phyloP scores from a whole-genome alignment of 2,329 filamentous ascomycete species.

The Chaetothyriales sp. region DNA sequence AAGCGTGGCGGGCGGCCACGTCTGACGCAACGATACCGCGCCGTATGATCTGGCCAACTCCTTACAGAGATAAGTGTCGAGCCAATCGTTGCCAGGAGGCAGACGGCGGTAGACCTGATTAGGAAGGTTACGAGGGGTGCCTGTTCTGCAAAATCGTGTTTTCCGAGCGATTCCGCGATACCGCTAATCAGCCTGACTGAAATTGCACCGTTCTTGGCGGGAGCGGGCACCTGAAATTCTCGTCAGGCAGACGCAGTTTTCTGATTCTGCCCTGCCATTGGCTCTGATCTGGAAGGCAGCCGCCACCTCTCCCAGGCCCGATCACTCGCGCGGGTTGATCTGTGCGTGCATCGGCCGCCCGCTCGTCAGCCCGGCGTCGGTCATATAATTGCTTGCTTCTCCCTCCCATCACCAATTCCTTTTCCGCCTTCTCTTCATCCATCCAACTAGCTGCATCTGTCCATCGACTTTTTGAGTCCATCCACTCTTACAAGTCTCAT shows the following conservation, averaged over 20 bases:
- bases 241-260: neutral
- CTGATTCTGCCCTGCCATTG: slow-evolving; percentile 12
- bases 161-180: neutral
- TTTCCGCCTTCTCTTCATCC: slow-evolving; percentile 22
- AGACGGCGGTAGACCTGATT: neutral
- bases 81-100: neutral
- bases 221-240: neutral
- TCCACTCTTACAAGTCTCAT: slow-evolving; percentile 18
- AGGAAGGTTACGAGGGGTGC: neutral
- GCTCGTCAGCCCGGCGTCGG: slow-evolving; percentile 31
- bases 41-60: neutral
- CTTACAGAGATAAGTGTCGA: neutral
- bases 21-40: neutral
- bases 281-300: slow-evolving; percentile 3
- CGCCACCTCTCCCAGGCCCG: slow-evolving; percentile 24
- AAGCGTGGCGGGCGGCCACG: slow-evolving; percentile 19
- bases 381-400: slow-evolving; percentile 30
- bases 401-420: slow-evolving; percentile 21
- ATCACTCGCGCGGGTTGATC: slow-evolving; percentile 39
- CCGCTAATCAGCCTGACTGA: neutral
- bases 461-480: slow-evolving; percentile 19
- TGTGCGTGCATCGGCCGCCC: slow-evolving; percentile 26
- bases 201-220: neutral
- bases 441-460: slow-evolving; percentile 19
- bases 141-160: neutral